phyloP scores from a whole-genome alignment of 768 basidiomycete genomes.

The Collybia sordida region DNA sequence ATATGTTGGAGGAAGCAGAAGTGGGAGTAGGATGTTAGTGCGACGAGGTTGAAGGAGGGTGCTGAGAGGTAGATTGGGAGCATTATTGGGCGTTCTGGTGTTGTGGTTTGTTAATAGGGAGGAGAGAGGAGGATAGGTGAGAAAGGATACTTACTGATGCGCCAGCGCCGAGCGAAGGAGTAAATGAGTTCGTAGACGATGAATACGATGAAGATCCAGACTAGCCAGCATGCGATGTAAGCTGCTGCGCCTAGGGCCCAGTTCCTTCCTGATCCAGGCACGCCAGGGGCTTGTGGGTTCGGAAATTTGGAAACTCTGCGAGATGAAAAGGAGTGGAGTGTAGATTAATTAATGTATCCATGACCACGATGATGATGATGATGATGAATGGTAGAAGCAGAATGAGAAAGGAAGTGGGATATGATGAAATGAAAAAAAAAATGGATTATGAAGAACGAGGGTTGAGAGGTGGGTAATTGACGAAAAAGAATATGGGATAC shows the following conservation, averaged over 20 bases:
- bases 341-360: no score
- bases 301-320: slow-evolving; percentile 74
- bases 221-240: slow-evolving; percentile 79
- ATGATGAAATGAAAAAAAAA: no score
- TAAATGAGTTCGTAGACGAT: slow-evolving; percentile 77
- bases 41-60: slow-evolving; percentile 71
- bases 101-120: slow-evolving; percentile 15
- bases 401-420: no score
- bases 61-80: slow-evolving; percentile 83
- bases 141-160: slow-evolving; percentile 62
- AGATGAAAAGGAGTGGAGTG: slow-evolving; percentile 5
- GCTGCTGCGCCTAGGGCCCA: slow-evolving; percentile 85
- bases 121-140: slow-evolving; percentile 10
- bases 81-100: slow-evolving; percentile 77
- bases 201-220: slow-evolving; percentile 72
- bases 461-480: no score
- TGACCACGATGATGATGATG: no score
- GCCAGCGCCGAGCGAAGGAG: slow-evolving; percentile 75
- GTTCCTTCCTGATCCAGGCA: slow-evolving; percentile 68
- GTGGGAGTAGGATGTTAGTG: slow-evolving; percentile 77
- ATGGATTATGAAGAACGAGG: no score
- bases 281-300: slow-evolving; percentile 65
- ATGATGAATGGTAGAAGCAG: no score
- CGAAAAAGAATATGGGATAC: background rate
- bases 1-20: slow-evolving; percentile 85